Percentiles rank a stretch among this genome's conserved stretches.
Evolutionary conservation across 2,329 filamentous ascomycete species (phyloP).

Genomic region (Colletotrichum sp.): DNA sequence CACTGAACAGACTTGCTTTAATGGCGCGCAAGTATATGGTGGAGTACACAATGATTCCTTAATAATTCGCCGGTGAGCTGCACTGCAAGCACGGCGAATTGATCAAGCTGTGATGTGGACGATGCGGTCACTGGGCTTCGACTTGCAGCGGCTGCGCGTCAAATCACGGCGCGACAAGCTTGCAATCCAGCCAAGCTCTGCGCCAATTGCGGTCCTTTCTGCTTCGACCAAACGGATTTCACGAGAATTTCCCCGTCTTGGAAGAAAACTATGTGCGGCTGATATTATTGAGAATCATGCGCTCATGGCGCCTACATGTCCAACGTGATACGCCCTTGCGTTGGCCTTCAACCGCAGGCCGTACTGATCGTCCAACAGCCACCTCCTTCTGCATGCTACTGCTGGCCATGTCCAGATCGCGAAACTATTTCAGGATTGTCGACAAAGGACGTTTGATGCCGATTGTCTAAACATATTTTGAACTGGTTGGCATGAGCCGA

Average conservation of each 20-base stretch:
- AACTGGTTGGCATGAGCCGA: neutral
- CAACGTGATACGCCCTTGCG: neutral
- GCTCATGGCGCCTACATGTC: neutral
- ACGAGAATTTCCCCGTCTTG: neutral
- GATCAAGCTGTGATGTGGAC: neutral
- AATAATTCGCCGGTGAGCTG: neutral
- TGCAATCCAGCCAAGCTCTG: neutral
- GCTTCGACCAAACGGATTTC: neutral
- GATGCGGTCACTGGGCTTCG: neutral
- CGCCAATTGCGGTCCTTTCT: neutral
- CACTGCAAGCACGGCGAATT: neutral
- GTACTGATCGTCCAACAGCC: neutral
- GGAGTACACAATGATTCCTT: neutral
- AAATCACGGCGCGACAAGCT: neutral
- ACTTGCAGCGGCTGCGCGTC: neutral
- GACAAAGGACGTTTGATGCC: neutral
- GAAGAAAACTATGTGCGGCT: neutral
- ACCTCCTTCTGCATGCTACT: neutral
- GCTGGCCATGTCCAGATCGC: accelerated
- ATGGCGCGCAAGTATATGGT: neutral
- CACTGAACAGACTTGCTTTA: neutral
- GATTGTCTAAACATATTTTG: neutral
- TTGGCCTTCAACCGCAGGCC: neutral
- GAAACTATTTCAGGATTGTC: neutral
- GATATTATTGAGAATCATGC: neutral